Evolutionary conservation across 306 rosid genomes (phyloP).

Genomic region (Quillaja saponaria): DNA sequence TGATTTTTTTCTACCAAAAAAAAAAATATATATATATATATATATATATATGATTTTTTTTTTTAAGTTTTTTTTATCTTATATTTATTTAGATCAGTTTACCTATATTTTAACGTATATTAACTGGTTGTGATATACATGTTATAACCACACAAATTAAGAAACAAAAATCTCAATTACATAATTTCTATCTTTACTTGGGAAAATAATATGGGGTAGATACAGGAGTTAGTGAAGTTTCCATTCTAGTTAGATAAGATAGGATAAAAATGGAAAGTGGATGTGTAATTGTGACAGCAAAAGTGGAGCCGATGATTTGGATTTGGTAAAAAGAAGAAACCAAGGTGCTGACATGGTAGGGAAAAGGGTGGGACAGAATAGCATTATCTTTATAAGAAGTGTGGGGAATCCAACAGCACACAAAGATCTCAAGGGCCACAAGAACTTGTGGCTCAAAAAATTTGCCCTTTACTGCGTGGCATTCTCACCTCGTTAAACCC

Average conservation of each 20-base stretch:
- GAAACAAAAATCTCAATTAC: too few species aligned
- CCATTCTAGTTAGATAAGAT: neutral
- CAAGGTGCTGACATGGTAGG: conserved; percentile 46
- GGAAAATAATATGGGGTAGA: too few species aligned
- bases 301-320: neutral
- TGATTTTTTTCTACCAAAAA: too few species aligned
- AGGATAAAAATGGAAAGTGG: neutral
- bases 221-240: too few species aligned
- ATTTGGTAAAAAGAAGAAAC: conserved; percentile 14
- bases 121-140: too few species aligned
- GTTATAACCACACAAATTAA: too few species aligned
- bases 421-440: conserved; percentile 76
- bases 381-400: conserved; percentile 62
- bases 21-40: too few species aligned
- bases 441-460: conserved; percentile 79
- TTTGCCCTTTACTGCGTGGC: conserved; percentile 57
- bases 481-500: conserved; percentile 32
- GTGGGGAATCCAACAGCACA: conserved; percentile 71
- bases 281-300: neutral
- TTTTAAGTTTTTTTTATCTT: too few species aligned
- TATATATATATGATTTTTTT: too few species aligned
- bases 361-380: conserved; percentile 40
- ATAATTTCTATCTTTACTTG: too few species aligned
- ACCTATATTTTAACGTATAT: too few species aligned
- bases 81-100: too few species aligned